Percentiles rank a stretch among this genome's conserved stretches.
These are phyloP conservation scores for Vanderwaltozyma tropicalis DNA, from an alignment of 805 yeast species.

Conservation along the genomic window DNA sequence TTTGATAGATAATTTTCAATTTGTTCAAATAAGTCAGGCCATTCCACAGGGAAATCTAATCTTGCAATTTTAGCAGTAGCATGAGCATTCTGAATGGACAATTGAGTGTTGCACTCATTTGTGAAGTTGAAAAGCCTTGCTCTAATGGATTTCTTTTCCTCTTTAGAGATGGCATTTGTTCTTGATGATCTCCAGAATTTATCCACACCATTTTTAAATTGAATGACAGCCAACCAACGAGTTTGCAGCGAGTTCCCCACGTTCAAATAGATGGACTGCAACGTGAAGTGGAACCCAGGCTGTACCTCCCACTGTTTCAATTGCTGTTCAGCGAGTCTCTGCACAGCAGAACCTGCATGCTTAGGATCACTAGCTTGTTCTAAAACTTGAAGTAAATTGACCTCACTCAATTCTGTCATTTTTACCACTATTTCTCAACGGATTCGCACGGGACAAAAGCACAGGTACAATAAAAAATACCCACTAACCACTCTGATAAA, in stretches of 20 bases:
- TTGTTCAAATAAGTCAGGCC: slow-evolving; percentile 75
- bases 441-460: not conserved
- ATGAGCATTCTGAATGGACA: slow-evolving; percentile 76
- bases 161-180: slow-evolving; percentile 41
- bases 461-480: not conserved
- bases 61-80: slow-evolving; percentile 70
- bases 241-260: slow-evolving; percentile 47
- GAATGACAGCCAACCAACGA: slow-evolving; percentile 81
- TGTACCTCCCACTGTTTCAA: slow-evolving; percentile 58
- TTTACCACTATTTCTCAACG: not conserved
- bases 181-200: slow-evolving; percentile 73
- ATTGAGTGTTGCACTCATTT: slow-evolving; percentile 61
- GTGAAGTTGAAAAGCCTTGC: slow-evolving; percentile 46
- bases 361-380: slow-evolving; percentile 43
- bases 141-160: slow-evolving; percentile 61
- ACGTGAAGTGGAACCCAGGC: slow-evolving; percentile 46
- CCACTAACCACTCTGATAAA: no score
- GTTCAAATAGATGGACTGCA: slow-evolving; percentile 57
- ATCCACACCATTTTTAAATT: slow-evolving; percentile 80
- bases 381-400: slow-evolving; percentile 30
- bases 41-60: slow-evolving; percentile 75
- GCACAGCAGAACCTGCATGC: slow-evolving; percentile 36
- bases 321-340: slow-evolving; percentile 58
- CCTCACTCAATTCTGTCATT: slow-evolving; percentile 16
- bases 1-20: slow-evolving; percentile 34